Evolutionary conservation across 208 protist species (phyloP).

Genomic region (Leishmania mexicana): DNA sequence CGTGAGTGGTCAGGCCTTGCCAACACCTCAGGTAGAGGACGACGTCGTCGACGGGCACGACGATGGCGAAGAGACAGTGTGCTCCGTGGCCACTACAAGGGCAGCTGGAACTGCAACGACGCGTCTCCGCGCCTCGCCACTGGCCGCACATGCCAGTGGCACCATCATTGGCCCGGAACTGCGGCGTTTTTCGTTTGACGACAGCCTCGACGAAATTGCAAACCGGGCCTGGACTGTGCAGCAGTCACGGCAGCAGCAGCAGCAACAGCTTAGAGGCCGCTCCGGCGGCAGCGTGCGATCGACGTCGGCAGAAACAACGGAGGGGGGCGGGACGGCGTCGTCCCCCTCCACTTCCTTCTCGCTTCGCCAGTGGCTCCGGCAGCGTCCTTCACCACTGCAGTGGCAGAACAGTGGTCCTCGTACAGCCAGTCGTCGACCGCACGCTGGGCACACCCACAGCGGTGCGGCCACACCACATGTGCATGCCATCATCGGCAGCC

Average conservation of each 20-base stretch:
- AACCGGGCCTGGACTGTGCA: not conserved
- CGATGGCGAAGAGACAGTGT: not conserved
- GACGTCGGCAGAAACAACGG: not conserved
- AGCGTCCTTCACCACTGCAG: not conserved
- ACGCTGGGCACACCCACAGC: not conserved
- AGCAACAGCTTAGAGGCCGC: not conserved
- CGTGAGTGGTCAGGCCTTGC: not conserved
- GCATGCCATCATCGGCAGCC: not conserved
- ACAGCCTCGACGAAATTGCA: constrained; percentile 12
- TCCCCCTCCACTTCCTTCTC: not conserved
- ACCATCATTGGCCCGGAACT: not conserved
- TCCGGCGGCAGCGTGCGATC: not conserved
- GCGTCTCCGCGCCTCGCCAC: not conserved
- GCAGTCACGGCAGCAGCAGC: constrained; percentile 5
- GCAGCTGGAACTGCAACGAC: not conserved
- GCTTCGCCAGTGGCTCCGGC: not conserved
- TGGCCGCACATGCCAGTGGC: constrained; percentile 2
- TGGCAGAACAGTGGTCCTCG: constrained; percentile 5
- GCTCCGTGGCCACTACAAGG: not conserved
- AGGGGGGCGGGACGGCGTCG: too few relatives aligned
- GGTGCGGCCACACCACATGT: not conserved
- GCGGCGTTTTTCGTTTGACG: constrained; percentile 26
- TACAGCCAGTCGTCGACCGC: not conserved
- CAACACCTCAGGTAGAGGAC: not conserved
- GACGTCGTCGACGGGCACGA: not conserved